phyloP scores from a whole-genome alignment of 78 protist species.

The Dictyostelium intermedium region DNA sequence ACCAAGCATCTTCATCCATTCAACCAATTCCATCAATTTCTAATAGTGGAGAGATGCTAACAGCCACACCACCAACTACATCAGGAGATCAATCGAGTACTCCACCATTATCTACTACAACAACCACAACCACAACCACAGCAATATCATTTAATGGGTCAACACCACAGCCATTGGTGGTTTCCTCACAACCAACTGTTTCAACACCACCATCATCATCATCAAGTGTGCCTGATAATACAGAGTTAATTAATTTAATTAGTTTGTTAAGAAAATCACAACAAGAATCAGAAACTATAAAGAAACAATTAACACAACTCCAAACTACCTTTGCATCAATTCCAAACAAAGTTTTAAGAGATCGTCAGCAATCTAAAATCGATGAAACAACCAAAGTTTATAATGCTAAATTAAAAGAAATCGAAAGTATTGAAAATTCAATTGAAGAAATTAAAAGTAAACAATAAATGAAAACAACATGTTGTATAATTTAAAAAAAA shows the following conservation, averaged over 20 bases:
- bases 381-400: background rate
- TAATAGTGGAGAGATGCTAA: background rate
- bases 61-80: background rate
- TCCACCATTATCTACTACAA: background rate
- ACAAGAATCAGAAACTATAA: conserved; percentile 43
- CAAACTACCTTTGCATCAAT: background rate
- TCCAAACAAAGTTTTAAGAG: conserved; percentile 39
- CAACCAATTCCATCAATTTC: background rate
- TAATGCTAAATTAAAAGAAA: conserved; percentile 7
- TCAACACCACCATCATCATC: conserved; percentile 15
- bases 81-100: background rate
- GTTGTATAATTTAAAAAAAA: background rate
- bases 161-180: background rate
- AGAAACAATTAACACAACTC: background rate
- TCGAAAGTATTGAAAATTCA: background rate
- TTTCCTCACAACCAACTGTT: background rate
- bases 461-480: background rate
- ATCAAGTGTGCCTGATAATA: background rate
- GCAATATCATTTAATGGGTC: background rate
- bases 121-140: background rate
- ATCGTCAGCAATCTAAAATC: conserved; percentile 7
- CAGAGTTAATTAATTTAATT: background rate
- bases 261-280: conserved; percentile 35
- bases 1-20: background rate
- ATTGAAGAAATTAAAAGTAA: conserved; percentile 9